phyloP scores from a whole-genome alignment of 768 basidiomycete genomes.

The Dioszegia crocea region DNA sequence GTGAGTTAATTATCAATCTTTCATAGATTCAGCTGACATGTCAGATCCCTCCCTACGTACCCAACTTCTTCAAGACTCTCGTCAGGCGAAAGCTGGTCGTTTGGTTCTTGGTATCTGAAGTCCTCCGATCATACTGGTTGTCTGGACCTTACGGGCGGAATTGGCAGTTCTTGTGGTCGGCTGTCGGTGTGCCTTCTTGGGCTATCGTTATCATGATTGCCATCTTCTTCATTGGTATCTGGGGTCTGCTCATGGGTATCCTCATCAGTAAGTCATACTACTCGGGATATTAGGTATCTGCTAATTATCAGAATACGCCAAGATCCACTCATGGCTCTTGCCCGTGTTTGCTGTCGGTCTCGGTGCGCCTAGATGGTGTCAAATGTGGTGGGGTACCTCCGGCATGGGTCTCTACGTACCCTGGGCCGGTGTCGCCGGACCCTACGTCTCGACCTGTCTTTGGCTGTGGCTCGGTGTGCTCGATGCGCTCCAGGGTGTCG shows the following conservation, averaged over 20 bases:
- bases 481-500: constrained; percentile 90
- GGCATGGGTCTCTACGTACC: constrained; percentile 88
- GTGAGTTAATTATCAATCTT: constrained; percentile 8
- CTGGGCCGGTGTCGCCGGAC: constrained; percentile 80
- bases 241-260: constrained; percentile 68
- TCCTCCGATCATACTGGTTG: constrained; percentile 59
- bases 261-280: constrained; percentile 55
- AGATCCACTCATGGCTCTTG: constrained; percentile 90
- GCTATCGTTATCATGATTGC: constrained; percentile 74
- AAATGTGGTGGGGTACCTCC: constrained; percentile 95
- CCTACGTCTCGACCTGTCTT: constrained; percentile 73
- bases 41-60: constrained; percentile 90
- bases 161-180: constrained; percentile 87
- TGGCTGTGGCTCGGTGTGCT: constrained; percentile 96
- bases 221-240: constrained; percentile 80
- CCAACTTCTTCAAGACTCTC: constrained; percentile 81
- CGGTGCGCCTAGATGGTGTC: constrained; percentile 92
- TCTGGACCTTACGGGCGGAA: constrained; percentile 64
- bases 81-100: constrained; percentile 86
- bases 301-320: constrained; percentile 61
- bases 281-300: background rate
- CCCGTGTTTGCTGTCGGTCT: constrained; percentile 93
- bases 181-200: constrained; percentile 72
- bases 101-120: constrained; percentile 90
- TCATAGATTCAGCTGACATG: constrained; percentile 38